These are phyloP conservation scores for Leucogyrophana mollusca DNA, from an alignment of 768 basidiomycete genomes.

Conservation along the genomic window DNA sequence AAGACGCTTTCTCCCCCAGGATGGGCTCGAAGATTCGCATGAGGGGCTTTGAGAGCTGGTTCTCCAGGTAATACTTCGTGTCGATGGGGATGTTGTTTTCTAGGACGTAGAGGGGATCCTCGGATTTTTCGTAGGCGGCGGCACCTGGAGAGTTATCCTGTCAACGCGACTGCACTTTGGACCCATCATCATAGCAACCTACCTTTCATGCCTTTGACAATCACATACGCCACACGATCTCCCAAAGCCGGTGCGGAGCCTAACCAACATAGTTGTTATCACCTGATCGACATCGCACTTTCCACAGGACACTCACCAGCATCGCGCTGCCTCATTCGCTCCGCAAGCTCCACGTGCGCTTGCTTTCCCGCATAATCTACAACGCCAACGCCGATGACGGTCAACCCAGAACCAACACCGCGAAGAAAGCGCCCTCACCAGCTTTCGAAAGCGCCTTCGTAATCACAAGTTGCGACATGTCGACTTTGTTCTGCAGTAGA, in stretches of 20 bases:
- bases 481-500: conserved; percentile 92
- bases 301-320: conserved; percentile 51
- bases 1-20: conserved; percentile 85
- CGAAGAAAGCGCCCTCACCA: conserved; percentile 39
- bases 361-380: conserved; percentile 93
- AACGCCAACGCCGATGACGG: not conserved
- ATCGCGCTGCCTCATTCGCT: conserved; percentile 94
- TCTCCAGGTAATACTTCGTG: conserved; percentile 96
- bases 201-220: conserved; percentile 96
- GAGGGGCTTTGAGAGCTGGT: conserved; percentile 94
- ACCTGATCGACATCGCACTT: not conserved
- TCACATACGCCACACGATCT: conserved; percentile 98
- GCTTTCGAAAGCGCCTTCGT: conserved; percentile 94
- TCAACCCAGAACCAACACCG: not conserved
- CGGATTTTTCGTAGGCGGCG: conserved; percentile 97
- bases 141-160: conserved; percentile 69
- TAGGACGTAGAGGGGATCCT: conserved; percentile 95
- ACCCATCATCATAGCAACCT: not conserved
- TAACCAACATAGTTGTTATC: conserved; percentile 29
- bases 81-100: conserved; percentile 99
- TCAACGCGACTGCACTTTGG: not conserved
- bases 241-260: conserved; percentile 97
- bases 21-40: conserved; percentile 99
- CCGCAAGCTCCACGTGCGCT: conserved; percentile 94
- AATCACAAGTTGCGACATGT: conserved; percentile 99